Percentiles rank a stretch among this genome's conserved stretches.
These are phyloP conservation scores for Remersonia thermophila DNA, from an alignment of 2,329 filamentous ascomycete species.

Conservation along the genomic window DNA sequence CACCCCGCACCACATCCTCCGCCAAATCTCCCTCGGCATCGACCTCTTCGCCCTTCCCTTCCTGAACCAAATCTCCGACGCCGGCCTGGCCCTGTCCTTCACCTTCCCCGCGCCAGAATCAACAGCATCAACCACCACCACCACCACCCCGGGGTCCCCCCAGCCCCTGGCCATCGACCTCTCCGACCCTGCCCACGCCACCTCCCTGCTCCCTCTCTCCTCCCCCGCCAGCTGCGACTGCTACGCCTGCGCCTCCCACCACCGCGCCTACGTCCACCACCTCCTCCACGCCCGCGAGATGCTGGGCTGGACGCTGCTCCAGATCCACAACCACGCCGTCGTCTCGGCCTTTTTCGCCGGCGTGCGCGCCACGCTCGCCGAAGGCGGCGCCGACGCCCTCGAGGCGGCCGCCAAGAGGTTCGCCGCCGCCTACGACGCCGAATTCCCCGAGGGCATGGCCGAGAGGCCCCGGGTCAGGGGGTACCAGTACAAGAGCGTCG, in stretches of 20 bases:
- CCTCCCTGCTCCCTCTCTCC: conserved; percentile 49
- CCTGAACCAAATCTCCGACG: conserved; percentile 61
- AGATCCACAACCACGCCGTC: conserved; percentile 77
- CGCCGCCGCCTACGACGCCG: conserved; percentile 47
- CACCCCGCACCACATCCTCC: conserved; percentile 65
- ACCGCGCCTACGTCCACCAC: conserved; percentile 79
- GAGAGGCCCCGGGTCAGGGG: conserved; percentile 68
- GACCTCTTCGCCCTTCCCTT: conserved; percentile 74
- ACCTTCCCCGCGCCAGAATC: conserved; percentile 46
- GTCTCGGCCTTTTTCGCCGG: conserved; percentile 61
- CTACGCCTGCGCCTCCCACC: conserved; percentile 73
- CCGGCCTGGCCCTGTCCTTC: conserved; percentile 75
- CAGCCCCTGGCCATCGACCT: conserved; percentile 63
- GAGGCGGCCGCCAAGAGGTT: conserved; percentile 36
- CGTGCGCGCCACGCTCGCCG: conserved; percentile 51
- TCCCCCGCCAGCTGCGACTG: conserved; percentile 52
- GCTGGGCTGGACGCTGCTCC: conserved; percentile 86
- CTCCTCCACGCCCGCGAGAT: conserved; percentile 86
- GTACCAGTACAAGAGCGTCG: conserved; percentile 67
- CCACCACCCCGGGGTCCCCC: conserved; percentile 11
- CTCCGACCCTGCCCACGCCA: conserved; percentile 52
- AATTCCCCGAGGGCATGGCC: conserved; percentile 63
- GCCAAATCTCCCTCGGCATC: conserved; percentile 62
- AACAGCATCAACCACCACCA: conserved; percentile 24
- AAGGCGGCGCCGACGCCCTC: conserved; percentile 44